Evolutionary conservation across 331 rosid genomes (phyloP).

Genomic region (Pyracantha coccinea): DNA sequence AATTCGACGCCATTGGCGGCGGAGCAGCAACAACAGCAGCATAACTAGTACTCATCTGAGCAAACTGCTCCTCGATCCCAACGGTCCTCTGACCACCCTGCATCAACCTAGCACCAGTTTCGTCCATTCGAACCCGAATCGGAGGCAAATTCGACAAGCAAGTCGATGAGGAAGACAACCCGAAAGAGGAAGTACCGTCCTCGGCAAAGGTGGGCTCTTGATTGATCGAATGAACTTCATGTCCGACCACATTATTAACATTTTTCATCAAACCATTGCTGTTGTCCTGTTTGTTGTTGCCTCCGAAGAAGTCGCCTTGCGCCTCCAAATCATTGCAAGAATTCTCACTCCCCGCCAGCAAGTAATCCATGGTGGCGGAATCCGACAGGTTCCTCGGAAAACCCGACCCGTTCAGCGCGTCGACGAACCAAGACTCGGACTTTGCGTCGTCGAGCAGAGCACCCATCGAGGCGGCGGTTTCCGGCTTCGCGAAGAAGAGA

Average conservation of each 20-base stretch:
- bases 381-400: conserved; percentile 53
- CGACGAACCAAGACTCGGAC: conserved; percentile 94
- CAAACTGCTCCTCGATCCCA: conserved; percentile 64
- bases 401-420: conserved; percentile 75
- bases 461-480: conserved; percentile 69
- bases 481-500: conserved; percentile 67
- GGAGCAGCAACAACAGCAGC: conserved; percentile 42
- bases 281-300: conserved; percentile 4
- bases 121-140: conserved; percentile 70
- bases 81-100: conserved; percentile 35
- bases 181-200: conserved; percentile 33
- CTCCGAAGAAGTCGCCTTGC: conserved; percentile 30
- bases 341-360: conserved; percentile 41
- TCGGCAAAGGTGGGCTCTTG: conserved; percentile 55
- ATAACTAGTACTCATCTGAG: conserved; percentile 35
- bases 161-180: conserved; percentile 56
- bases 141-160: conserved; percentile 75
- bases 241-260: neutral
- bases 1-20: conserved; percentile 2
- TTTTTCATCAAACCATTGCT: conserved; percentile 19
- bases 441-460: conserved; percentile 71
- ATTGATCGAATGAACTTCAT: conserved; percentile 34
- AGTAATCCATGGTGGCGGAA: conserved; percentile 40
- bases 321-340: conserved; percentile 65
- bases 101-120: conserved; percentile 25